Evolutionary conservation across 139 green algal species (phyloP).

Genomic region (Pleodorina starrii): DNA sequence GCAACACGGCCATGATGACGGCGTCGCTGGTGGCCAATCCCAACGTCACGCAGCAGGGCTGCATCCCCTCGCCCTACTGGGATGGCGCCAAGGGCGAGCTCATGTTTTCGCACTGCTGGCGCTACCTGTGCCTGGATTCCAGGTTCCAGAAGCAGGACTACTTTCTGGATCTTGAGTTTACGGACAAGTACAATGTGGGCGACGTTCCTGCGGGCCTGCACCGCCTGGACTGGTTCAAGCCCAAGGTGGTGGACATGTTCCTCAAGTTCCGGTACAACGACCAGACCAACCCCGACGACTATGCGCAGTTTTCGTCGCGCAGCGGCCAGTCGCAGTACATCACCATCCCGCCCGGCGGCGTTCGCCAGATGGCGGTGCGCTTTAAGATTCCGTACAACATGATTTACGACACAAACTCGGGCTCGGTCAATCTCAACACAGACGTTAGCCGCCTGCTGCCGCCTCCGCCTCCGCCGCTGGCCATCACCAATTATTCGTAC

Average conservation of each 20-base stretch:
- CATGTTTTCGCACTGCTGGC: slow-evolving; percentile 49
- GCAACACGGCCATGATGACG: slow-evolving; percentile 1
- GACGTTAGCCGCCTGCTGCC: neutral
- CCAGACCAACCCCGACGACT: neutral
- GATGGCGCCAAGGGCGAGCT: slow-evolving; percentile 47
- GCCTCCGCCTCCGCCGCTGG: neutral
- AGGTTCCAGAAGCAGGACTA: slow-evolving; percentile 50
- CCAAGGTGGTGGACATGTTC: slow-evolving; percentile 45
- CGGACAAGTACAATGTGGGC: slow-evolving; percentile 25
- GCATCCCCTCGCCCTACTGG: slow-evolving; percentile 44
- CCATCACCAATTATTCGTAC: slow-evolving; percentile 34
- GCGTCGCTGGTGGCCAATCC: slow-evolving; percentile 3
- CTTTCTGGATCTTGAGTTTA: slow-evolving; percentile 28
- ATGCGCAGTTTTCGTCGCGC: slow-evolving; percentile 22
- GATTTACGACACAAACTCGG: slow-evolving; percentile 49
- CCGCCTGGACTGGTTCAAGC: slow-evolving; percentile 46
- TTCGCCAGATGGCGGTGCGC: slow-evolving; percentile 27
- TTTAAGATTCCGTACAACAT: slow-evolving; percentile 51
- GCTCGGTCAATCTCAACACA: slow-evolving; percentile 45
- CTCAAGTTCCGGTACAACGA: slow-evolving; percentile 23
- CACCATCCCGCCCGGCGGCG: slow-evolving; percentile 16
- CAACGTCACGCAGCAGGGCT: slow-evolving; percentile 16
- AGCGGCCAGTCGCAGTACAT: slow-evolving; percentile 26
- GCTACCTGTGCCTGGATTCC: slow-evolving; percentile 34
- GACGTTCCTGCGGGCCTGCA: neutral